phyloP scores from a whole-genome alignment of 2,329 filamentous ascomycete genomes.

The Ophiostoma quercus region DNA sequence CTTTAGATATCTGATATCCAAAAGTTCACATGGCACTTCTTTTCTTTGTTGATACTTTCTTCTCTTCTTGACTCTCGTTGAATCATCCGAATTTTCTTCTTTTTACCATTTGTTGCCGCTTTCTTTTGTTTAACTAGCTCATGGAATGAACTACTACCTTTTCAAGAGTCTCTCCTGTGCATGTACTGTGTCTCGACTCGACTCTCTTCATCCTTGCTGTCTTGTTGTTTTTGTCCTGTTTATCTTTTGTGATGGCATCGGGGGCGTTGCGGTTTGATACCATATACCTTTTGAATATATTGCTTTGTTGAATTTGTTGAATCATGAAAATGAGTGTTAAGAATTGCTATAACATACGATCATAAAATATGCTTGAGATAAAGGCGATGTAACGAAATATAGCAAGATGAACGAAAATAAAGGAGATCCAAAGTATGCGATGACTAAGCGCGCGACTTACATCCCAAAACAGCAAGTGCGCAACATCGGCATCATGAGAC shows the following conservation, averaged over 20 bases:
- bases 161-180: not conserved
- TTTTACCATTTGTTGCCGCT: not conserved
- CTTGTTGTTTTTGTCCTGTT: not conserved
- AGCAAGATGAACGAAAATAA: not conserved
- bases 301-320: not conserved
- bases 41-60: constrained; percentile 18
- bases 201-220: not conserved
- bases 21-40: not conserved
- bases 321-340: not conserved
- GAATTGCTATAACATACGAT: not conserved
- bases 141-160: constrained; percentile 5
- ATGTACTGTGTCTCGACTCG: not conserved
- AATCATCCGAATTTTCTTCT: not conserved
- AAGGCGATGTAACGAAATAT: not conserved
- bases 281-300: constrained; percentile 2
- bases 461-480: constrained; percentile 2
- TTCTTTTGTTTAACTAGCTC: not conserved
- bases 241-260: constrained; percentile 11
- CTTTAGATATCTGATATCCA: not conserved
- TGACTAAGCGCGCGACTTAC: constrained; percentile 3
- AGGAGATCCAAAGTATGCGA: too few species aligned
- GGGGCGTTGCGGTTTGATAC: constrained; percentile 16
- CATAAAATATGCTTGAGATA: too few species aligned
- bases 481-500: not conserved
- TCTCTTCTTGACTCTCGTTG: constrained; percentile 15